A percentile compares a stretch with the other conserved stretches of the same genome.
Evolutionary conservation across 768 basidiomycete genomes (phyloP).

Genomic region (Baorangia bicolor): DNA sequence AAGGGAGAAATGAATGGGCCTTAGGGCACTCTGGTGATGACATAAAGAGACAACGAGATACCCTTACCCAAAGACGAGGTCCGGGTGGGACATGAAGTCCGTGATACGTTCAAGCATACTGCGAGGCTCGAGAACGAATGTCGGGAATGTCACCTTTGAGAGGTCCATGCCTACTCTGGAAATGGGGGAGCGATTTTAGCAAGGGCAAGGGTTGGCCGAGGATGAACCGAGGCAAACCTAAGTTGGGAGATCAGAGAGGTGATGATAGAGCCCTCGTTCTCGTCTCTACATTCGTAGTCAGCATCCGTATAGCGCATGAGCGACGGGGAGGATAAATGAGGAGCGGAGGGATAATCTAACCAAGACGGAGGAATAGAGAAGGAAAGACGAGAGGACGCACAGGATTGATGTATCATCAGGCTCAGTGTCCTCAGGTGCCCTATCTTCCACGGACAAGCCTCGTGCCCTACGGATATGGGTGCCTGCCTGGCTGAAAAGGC

Average conservation of each 20-base stretch:
- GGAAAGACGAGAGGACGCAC: conserved; percentile 47
- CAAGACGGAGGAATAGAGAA: conserved; percentile 32
- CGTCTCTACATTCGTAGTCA: conserved; percentile 63
- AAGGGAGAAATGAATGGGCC: conserved; percentile 8
- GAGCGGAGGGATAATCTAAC: conserved; percentile 5
- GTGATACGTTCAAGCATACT: conserved; percentile 98
- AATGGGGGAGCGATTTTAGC: conserved; percentile 11
- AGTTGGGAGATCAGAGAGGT: conserved; percentile 86
- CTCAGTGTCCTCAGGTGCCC: conserved; percentile 76
- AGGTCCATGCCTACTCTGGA: conserved; percentile 94
- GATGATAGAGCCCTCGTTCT: conserved; percentile 91
- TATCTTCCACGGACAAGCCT: conserved; percentile 63
- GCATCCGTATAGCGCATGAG: conserved; percentile 33
- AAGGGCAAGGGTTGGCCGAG: neutral
- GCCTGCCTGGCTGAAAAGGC: conserved; percentile 70
- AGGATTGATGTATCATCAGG: conserved; percentile 90
- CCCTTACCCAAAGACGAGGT: conserved; percentile 90
- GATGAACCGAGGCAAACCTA: conserved; percentile 45
- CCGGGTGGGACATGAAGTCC: conserved; percentile 98
- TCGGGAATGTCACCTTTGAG: conserved; percentile 88
- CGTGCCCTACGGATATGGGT: conserved; percentile 68
- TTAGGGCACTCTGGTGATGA: conserved; percentile 23
- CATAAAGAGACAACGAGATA: conserved; percentile 8
- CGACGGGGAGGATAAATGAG: neutral
- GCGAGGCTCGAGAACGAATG: conserved; percentile 94